Base-by-base conservation (phyloP, 495 filamentous ascomycete genomes). In the Lophium mytilinum region DNA sequence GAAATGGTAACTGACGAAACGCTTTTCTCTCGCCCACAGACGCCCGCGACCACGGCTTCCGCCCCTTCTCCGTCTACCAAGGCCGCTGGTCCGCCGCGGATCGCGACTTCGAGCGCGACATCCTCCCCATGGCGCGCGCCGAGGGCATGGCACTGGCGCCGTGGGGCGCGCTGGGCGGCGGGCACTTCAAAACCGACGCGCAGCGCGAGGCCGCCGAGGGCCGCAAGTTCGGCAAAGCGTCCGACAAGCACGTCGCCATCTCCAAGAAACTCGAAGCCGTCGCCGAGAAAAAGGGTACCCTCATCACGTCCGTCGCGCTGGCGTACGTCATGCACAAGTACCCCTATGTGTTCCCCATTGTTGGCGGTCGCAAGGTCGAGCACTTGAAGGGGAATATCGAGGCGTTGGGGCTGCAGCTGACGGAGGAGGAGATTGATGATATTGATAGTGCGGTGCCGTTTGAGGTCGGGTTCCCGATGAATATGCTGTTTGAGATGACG, bases 311-410 rank as follows among this genome's bases (percentile, higher is more conserved):
- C 14, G 57, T 89, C 46, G 88, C 88, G 9, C 68, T 90, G 51
- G 87, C 88, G 0, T 90, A 90, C 67, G 81, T 90, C 14, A 78
- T 82, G 69, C 72, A 76, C 68, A 90, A 90, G 71, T 71, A 81
- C 9, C 82, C 85, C 0, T 82, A 89, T 57, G 85, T 89, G 17
- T 90, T 89, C 69, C 86, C 86, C 7, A 80, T 90, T 50, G 77
- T 90, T 10, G 86, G 86, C 9, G 81, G 81, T 1, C 66, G 83
- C 9, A 87, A 83, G 67, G 66, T 86, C 37, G 81, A 83, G 67
- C 82, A 89, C 63, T 67, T 90, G 6, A 78, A 83, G 69, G 80
- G 76, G 36, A 83, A 83, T 65, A 71, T 74, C 43, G 45, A 71
- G 48, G 56, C 66, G 30, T 53, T 72, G 45, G 58, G 60, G 4